Conservation (phyloP, 306 rosid genomes). For the Prunus campanulata region DNA sequence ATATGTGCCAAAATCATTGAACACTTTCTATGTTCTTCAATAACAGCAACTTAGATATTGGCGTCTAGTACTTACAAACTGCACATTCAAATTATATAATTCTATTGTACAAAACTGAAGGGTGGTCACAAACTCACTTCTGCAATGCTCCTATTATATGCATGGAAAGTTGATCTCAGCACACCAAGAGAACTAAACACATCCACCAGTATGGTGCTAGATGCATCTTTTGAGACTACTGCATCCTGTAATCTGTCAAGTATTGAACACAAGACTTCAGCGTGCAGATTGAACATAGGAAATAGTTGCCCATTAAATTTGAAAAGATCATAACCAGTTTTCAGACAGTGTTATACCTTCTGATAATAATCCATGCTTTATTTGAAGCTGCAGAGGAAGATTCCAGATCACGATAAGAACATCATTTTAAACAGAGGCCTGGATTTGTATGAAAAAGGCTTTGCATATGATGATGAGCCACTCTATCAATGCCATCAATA, state of each 20-base stretch:
- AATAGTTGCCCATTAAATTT: not conserved
- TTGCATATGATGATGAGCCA: slow-evolving; percentile 24
- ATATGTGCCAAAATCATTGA: not conserved
- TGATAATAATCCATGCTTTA: slow-evolving; percentile 48
- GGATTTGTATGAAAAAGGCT: slow-evolving; percentile 37
- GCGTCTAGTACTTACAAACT: not conserved
- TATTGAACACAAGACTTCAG: slow-evolving; percentile 10
- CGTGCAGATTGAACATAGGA: not conserved
- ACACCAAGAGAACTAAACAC: slow-evolving; percentile 52
- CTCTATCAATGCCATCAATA: slow-evolving; percentile 37
- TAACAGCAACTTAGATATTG: not conserved
- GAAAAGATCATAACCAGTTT: not conserved
- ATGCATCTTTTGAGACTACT: slow-evolving; percentile 43
- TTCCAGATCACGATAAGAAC: slow-evolving; percentile 62
- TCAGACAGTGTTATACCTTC: slow-evolving; percentile 38
- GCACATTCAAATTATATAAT: not conserved
- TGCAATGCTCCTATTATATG: slow-evolving; percentile 67
- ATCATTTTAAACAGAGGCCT: slow-evolving; percentile 65
- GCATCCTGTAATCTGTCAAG: slow-evolving; percentile 65
- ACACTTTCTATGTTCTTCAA: not conserved
- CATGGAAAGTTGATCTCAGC: slow-evolving; percentile 66
- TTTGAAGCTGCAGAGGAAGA: slow-evolving; percentile 40
- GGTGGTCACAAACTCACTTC: slow-evolving; percentile 52
- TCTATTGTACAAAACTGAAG: not conserved
- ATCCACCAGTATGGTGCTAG: slow-evolving; percentile 41